phyloP scores from a whole-genome alignment of 2,329 filamentous ascomycete genomes.

The Colletotrichum sp. region DNA sequence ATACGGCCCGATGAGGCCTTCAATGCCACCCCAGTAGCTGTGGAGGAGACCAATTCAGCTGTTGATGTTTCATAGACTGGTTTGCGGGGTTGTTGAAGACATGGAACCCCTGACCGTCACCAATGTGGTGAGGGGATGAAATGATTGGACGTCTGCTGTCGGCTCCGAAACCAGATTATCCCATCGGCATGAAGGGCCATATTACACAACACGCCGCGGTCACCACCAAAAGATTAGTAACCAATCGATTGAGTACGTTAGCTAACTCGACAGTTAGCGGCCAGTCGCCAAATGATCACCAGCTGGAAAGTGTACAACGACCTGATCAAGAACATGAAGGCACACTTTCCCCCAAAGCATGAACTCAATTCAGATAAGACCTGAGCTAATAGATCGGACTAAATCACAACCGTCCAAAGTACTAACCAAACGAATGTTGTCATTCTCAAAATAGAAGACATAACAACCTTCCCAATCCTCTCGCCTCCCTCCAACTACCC shows the following conservation, averaged over 20 bases:
- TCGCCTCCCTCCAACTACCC: not conserved
- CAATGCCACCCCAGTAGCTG: not conserved
- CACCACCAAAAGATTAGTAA: not conserved
- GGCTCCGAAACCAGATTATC: not conserved
- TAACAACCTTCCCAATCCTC: not conserved
- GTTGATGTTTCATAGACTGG: not conserved
- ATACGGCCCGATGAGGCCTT: not conserved
- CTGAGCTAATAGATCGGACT: not conserved
- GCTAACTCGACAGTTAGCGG: not conserved
- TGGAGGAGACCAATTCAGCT: not conserved
- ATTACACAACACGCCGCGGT: not conserved
- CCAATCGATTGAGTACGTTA: not conserved
- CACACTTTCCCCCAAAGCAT: no score
- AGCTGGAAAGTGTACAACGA: no score
- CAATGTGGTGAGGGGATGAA: not conserved
- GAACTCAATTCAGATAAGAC: not conserved
- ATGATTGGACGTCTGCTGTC: not conserved
- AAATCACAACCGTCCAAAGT: not conserved
- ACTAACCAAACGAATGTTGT: not conserved
- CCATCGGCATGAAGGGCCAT: not conserved
- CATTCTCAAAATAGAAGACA: not conserved
- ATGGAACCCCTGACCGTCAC: not conserved
- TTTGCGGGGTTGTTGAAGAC: not conserved
- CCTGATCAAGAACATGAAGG: no score
- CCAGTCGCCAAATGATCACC: not conserved